A percentile compares a stretch with the other conserved stretches of the same genome.
phyloP scores from a whole-genome alignment of 2,329 filamentous ascomycete species.

The Penicillium hordei region DNA sequence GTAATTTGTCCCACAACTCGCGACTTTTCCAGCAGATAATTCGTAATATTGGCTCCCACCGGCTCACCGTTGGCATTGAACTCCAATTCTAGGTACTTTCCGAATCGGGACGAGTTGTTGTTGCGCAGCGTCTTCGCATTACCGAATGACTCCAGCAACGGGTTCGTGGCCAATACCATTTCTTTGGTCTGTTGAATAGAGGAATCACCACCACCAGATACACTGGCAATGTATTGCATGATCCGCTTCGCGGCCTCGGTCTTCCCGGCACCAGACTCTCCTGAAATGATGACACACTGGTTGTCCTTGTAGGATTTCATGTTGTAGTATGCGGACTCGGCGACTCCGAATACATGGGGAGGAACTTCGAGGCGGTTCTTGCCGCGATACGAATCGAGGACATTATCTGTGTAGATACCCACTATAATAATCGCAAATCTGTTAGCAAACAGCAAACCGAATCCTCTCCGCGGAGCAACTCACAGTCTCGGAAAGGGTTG shows the following conservation, averaged over 20 bases:
- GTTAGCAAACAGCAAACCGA: conserved; percentile 38
- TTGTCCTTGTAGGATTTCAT: conserved; percentile 99
- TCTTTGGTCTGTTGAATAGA: conserved; percentile 97
- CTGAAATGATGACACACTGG: conserved; percentile 98
- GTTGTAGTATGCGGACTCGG: conserved; percentile 96
- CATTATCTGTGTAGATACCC: conserved; percentile 94
- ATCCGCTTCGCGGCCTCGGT: conserved; percentile 97
- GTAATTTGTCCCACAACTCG: conserved; percentile 91
- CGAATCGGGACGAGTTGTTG: conserved; percentile 98
- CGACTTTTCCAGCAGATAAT: conserved; percentile 94
- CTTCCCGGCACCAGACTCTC: conserved; percentile 96
- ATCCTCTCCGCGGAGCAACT: conserved; percentile 32
- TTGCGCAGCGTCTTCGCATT: conserved; percentile 98
- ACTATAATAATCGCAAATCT: conserved; percentile 47
- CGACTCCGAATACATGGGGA: conserved; percentile 95
- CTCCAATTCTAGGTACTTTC: conserved; percentile 96
- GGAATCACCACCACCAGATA: conserved; percentile 79
- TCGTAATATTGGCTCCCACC: conserved; percentile 94
- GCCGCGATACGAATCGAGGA: conserved; percentile 89
- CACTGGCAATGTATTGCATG: conserved; percentile 99
- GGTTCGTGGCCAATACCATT: conserved; percentile 98
- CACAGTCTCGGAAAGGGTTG: conserved; percentile 90
- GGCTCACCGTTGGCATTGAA: conserved; percentile 92
- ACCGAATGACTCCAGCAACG: conserved; percentile 92
- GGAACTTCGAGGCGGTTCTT: conserved; percentile 94